A percentile compares a stretch with the other conserved stretches of the same genome.
Evolutionary conservation across 2,329 filamentous ascomycete species (phyloP).

Genomic region (Penicillium sp.): DNA sequence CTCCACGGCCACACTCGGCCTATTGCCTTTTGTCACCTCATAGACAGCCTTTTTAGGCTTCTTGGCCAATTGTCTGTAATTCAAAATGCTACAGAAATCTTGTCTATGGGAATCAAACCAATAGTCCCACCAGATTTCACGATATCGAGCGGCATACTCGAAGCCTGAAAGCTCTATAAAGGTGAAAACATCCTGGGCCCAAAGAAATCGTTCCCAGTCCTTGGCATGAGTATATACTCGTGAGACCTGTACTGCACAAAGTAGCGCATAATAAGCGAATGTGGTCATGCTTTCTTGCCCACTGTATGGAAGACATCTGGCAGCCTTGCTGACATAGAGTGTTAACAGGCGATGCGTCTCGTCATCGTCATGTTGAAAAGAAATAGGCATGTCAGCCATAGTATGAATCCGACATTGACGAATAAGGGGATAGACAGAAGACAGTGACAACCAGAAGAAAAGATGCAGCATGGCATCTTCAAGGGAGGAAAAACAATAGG

Average conservation of each 20-base stretch:
- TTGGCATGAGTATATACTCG: not conserved
- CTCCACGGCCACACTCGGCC: no score
- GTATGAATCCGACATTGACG: not conserved
- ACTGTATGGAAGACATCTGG: conserved; percentile 7
- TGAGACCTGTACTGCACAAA: not conserved
- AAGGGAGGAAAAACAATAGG: conserved; percentile 2
- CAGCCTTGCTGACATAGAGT: not conserved
- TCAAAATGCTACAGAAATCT: not conserved
- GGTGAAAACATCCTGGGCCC: conserved; percentile 1
- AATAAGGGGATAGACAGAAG: conserved; percentile 2
- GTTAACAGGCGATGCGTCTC: not conserved
- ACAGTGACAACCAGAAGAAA: conserved; percentile 1
- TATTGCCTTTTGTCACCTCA: no score
- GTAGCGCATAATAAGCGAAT: not conserved
- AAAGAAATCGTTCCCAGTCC: conserved; percentile 5
- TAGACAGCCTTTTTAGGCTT: not conserved
- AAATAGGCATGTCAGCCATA: not conserved
- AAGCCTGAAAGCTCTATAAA: not conserved
- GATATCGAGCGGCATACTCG: conserved; percentile 2
- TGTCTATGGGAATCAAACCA: not conserved
- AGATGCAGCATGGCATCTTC: conserved; percentile 5
- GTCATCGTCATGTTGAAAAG: not conserved
- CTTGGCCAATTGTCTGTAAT: not conserved
- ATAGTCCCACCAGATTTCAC: conserved; percentile 4
- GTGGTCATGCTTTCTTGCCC: not conserved